These are phyloP conservation scores for Scheffersomyces lignicola DNA, from an alignment of 1,139 yeast genomes.

Conservation along the genomic window DNA sequence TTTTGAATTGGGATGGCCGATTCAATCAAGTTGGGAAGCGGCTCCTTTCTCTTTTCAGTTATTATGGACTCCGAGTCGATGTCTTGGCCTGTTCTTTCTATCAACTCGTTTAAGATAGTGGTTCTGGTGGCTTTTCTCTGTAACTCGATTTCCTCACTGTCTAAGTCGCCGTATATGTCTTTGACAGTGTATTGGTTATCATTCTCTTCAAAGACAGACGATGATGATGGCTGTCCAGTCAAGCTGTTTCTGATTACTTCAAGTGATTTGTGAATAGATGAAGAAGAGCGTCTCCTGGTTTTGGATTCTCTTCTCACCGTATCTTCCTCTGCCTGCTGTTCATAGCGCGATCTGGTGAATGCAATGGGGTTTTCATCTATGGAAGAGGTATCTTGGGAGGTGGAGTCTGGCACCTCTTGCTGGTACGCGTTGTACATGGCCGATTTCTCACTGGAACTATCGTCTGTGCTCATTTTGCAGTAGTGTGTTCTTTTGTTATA, in stretches of 20 bases:
- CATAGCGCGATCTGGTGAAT: constrained; percentile 14
- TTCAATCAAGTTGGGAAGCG: constrained; percentile 20
- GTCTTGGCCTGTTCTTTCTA: constrained; percentile 16
- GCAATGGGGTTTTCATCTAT: constrained; percentile 15
- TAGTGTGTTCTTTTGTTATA: too few relatives aligned
- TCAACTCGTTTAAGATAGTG: constrained; percentile 39
- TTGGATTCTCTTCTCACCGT: constrained; percentile 6
- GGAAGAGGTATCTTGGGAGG: constrained; percentile 10
- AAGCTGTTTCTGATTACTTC: constrained; percentile 15
- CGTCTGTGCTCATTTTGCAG: constrained; percentile 1
- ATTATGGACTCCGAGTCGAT: constrained; percentile 14
- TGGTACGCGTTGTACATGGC: constrained; percentile 7
- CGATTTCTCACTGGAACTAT: constrained; percentile 6
- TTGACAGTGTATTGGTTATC: constrained; percentile 23
- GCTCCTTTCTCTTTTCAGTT: constrained; percentile 12
- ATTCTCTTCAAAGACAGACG: constrained; percentile 4
- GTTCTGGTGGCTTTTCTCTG: constrained; percentile 38
- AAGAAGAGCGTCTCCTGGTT: constrained; percentile 13
- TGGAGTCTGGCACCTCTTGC: constrained; percentile 11
- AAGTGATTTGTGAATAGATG: constrained; percentile 15
- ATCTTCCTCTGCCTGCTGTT: constrained; percentile 7
- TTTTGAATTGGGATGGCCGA: constrained; percentile 27
- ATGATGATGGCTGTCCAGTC: constrained; percentile 12
- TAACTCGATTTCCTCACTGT: constrained; percentile 28
- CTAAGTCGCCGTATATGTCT: constrained; percentile 37